Conservation (phyloP, 495 filamentous ascomycete genomes). For the Massariosphaeria phaeospora region DNA sequence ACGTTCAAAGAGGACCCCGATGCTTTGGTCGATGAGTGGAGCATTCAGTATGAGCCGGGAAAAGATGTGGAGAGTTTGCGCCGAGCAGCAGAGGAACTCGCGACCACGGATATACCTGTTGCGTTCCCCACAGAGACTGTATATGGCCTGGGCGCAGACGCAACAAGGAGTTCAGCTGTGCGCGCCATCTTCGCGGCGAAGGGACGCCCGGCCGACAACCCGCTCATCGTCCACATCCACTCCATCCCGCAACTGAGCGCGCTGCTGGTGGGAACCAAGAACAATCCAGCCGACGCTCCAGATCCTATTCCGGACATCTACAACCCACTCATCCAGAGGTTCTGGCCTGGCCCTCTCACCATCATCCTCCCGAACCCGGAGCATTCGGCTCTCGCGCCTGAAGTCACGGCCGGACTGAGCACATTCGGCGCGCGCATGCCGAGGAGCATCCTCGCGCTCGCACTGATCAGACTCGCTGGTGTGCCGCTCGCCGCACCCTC, state of each 20-base stretch:
- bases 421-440: slow-evolving; percentile 94
- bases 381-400: slow-evolving; percentile 66
- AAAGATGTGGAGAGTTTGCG: slow-evolving; percentile 36
- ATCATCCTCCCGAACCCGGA: slow-evolving; percentile 78
- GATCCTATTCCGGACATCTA: slow-evolving; percentile 75
- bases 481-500: slow-evolving; percentile 88
- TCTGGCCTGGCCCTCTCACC: slow-evolving; percentile 95
- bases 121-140: slow-evolving; percentile 98
- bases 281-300: slow-evolving; percentile 23
- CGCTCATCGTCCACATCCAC: slow-evolving; percentile 85
- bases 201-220: slow-evolving; percentile 85
- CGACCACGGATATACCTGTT: slow-evolving; percentile 63
- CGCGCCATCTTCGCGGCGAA: slow-evolving; percentile 87
- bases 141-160: slow-evolving; percentile 93
- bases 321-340: slow-evolving; percentile 66
- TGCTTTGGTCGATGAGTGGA: slow-evolving; percentile 23
- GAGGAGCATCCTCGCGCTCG: slow-evolving; percentile 71
- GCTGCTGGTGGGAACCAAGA: slow-evolving; percentile 49
- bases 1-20: background rate
- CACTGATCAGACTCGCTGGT: slow-evolving; percentile 70
- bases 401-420: slow-evolving; percentile 75
- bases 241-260: slow-evolving; percentile 71
- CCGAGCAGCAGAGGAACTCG: slow-evolving; percentile 58
- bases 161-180: slow-evolving; percentile 79
- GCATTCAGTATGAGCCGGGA: slow-evolving; percentile 19